Base-by-base conservation (phyloP, 257 asterid genomes). In the Nicotiana knightiana region DNA sequence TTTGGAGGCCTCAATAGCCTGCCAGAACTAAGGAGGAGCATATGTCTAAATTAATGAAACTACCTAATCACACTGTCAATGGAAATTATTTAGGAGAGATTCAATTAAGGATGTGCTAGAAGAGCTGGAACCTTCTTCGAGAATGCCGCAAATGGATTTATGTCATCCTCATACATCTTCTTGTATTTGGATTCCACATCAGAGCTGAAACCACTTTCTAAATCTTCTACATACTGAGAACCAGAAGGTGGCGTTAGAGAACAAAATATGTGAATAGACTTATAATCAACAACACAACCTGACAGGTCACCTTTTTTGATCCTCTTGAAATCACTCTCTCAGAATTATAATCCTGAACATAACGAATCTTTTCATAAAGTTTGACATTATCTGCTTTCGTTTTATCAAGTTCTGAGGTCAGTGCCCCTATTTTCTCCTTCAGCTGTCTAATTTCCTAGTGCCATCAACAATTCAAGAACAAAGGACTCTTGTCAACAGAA, bases 101-200 rank as follows among this genome's bases (percentile, higher is more conserved):
- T 75, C 18, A 28, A 51, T 51, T 7, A 75, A 75, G 28, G 46
- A 51, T 43, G 78, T n/a, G 64, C 4, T 57, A 51, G 17, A 54
- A 79, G 63, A 75, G 77, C 67, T 18, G 73, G 53, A 81, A 94
- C 99, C 99, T 92, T 96, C 84, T 90, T 93, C 1, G 99, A 94
- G 85, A 96, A 96, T 82, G 98, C 99, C n/a, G 98, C 97, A 90
- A 96, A 96, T 67, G 99, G 99, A 89, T 96, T 96, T 71, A 96
- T 96, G 82, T 94, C 98, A 30, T 96, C 99, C 87, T 96, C 99
- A 5, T 96, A 96, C 87, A 96, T 94, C 90, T 96, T 96, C 88
- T 96, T 96, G 83, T 96, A 96, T 94, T 96, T 96, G 80, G 98
- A 93, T 86, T 96, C 99, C 83, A 96, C 99, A 84, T 96, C 99